Conservation (phyloP, 2,329 filamentous ascomycete genomes). For the Sporothrix inflata region DNA sequence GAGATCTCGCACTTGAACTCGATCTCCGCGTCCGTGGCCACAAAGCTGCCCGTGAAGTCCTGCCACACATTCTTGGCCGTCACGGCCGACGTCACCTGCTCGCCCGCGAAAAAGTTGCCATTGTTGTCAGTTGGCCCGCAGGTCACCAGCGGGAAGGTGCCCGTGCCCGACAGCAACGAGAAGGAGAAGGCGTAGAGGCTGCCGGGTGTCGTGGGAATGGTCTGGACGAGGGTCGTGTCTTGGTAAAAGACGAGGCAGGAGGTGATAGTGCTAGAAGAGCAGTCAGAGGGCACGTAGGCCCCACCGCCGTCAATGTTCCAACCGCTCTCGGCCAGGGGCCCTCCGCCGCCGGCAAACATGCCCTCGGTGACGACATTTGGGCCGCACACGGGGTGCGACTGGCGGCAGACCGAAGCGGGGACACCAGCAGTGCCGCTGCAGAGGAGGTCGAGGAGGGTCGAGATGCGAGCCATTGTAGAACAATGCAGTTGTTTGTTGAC, state of each 20-base stretch:
- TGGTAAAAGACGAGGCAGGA: constrained; percentile 1
- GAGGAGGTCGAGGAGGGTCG: not conserved
- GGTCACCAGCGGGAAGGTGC: not conserved
- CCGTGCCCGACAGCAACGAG: not conserved
- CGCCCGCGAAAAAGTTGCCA: not conserved
- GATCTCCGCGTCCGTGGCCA: not conserved
- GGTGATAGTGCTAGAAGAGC: not conserved
- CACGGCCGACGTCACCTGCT: not conserved
- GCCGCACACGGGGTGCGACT: not conserved
- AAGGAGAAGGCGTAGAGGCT: not conserved
- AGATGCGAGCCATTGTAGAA: not conserved
- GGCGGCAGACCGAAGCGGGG: not conserved
- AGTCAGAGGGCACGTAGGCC: not conserved
- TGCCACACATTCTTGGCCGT: not conserved
- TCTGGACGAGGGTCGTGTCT: not conserved
- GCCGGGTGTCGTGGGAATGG: not conserved
- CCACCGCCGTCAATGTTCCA: not conserved
- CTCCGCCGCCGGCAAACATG: not conserved
- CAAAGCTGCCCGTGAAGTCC: not conserved
- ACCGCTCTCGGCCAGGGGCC: not conserved
- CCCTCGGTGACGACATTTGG: not conserved
- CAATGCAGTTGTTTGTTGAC: not conserved
- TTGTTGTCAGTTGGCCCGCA: not conserved
- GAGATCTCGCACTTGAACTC: not conserved
- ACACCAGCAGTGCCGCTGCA: not conserved